Percentiles rank a stretch among this genome's conserved stretches.
Conservation (phyloP, 129 eudicot species). For the Cynara cardunculus region DNA sequence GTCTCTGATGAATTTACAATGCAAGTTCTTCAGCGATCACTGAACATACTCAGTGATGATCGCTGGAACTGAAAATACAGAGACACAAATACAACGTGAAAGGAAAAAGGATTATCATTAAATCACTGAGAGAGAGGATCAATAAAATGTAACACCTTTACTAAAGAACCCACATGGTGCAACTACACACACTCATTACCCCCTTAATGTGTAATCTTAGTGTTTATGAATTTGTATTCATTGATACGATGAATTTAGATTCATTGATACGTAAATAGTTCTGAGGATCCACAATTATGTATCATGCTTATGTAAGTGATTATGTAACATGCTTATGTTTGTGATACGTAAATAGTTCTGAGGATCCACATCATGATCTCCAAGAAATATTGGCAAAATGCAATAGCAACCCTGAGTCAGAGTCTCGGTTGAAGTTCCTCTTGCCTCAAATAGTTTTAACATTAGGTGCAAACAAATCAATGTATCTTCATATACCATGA, state of each 20-base stretch:
- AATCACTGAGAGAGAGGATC: too few species aligned
- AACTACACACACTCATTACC: neutral
- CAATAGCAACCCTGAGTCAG: slow-evolving; percentile 65
- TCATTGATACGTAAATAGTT: too few species aligned
- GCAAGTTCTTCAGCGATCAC: too few species aligned
- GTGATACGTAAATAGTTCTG: slow-evolving; percentile 54
- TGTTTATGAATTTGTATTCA: neutral
- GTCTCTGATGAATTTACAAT: too few species aligned
- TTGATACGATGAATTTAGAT: too few species aligned
- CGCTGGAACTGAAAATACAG: too few species aligned
- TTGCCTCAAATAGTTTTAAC: slow-evolving; percentile 74
- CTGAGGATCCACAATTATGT: too few species aligned
- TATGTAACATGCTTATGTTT: slow-evolving; percentile 1
- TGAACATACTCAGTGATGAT: too few species aligned
- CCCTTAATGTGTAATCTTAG: neutral
- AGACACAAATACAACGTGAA: too few species aligned
- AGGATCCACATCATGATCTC: slow-evolving; percentile 75
- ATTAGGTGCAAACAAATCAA: slow-evolving; percentile 64
- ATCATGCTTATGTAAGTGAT: too few species aligned
- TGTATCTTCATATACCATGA: too few species aligned
- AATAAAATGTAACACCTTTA: neutral
- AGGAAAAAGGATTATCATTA: too few species aligned
- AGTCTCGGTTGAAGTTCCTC: slow-evolving; percentile 66
- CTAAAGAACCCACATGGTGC: neutral
- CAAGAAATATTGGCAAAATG: slow-evolving; percentile 45